These are phyloP conservation scores for Chaetomium sp. DNA, from an alignment of 2,329 filamentous ascomycete genomes.

Conservation along the genomic window DNA sequence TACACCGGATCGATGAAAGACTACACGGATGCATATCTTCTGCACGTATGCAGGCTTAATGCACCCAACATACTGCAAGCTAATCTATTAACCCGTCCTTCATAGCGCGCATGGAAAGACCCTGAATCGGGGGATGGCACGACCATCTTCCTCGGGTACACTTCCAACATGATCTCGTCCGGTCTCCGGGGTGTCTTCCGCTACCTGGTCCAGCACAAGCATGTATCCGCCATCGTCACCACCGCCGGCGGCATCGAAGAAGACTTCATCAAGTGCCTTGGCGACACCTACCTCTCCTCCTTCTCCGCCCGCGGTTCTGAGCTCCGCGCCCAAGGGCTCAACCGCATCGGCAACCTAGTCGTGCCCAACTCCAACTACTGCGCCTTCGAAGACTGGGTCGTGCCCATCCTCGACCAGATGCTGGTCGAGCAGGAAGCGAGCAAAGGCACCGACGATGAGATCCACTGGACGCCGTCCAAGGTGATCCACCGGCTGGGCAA, in stretches of 20 bases:
- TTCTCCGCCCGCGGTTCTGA: conserved; percentile 72
- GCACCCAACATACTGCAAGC: no score
- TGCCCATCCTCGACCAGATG: conserved; percentile 93
- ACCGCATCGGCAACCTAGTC: conserved; percentile 90
- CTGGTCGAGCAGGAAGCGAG: conserved; percentile 84
- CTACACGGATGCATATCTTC: no score
- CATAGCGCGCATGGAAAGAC: conserved; percentile 68
- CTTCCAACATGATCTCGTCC: conserved; percentile 94
- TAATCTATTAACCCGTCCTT: no score
- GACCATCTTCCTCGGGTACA: conserved; percentile 96
- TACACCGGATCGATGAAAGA: no score
- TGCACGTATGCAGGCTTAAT: no score
- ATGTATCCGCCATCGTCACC: conserved; percentile 89
- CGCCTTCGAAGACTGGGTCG: conserved; percentile 93
- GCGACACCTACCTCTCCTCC: conserved; percentile 83
- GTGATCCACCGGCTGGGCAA: conserved; percentile 83
- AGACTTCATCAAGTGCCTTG: conserved; percentile 97
- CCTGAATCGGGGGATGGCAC: conserved; percentile 71
- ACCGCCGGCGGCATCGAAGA: conserved; percentile 95
- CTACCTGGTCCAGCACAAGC: conserved; percentile 86
- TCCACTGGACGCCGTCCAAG: conserved; percentile 91
- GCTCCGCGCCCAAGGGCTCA: conserved; percentile 78
- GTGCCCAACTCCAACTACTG: conserved; percentile 98
- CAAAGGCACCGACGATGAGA: conserved; percentile 59
- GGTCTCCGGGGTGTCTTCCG: conserved; percentile 86